Percentiles rank a stretch among this genome's conserved stretches.
phyloP scores from a whole-genome alignment of 2,329 filamentous ascomycete genomes.

The Fusarium liriodendri region DNA sequence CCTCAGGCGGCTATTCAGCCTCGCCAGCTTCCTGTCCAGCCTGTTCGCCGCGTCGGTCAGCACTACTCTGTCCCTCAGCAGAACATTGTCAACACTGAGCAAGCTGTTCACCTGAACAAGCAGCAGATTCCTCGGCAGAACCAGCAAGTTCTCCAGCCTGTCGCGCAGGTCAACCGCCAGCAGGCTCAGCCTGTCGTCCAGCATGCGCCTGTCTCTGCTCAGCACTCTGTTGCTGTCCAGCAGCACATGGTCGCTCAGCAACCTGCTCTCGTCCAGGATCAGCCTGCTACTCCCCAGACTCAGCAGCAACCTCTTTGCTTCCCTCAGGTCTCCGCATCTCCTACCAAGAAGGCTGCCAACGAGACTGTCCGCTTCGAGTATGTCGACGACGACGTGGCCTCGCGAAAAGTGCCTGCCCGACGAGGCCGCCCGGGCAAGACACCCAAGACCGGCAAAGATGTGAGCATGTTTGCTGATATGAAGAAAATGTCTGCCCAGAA shows the following conservation, averaged over 20 bases:
- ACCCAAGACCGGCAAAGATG: not conserved
- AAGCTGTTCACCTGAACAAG: not conserved
- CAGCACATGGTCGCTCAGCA: not conserved
- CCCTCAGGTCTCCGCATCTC: not conserved
- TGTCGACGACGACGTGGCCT: not conserved
- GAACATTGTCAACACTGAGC: not conserved
- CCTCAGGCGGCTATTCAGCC: constrained; percentile 1
- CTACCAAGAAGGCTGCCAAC: not conserved
- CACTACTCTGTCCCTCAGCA: not conserved
- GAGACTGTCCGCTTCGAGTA: too few relatives aligned
- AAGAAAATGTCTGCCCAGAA: not conserved
- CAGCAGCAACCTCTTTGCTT: not conserved
- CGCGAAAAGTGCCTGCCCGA: not conserved
- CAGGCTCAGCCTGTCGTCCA: not conserved
- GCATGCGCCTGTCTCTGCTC: not conserved
- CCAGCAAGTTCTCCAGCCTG: not conserved
- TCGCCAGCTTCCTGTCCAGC: not conserved
- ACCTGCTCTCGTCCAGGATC: not conserved
- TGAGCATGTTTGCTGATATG: not conserved
- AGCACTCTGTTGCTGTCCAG: not conserved
- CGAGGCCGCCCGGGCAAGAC: not conserved
- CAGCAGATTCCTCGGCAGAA: not conserved
- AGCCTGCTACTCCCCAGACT: not conserved
- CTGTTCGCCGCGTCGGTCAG: not conserved
- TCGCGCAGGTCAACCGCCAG: not conserved